Base-by-base conservation (phyloP, 805 yeast species). In the Hanseniaspora thailandica region DNA sequence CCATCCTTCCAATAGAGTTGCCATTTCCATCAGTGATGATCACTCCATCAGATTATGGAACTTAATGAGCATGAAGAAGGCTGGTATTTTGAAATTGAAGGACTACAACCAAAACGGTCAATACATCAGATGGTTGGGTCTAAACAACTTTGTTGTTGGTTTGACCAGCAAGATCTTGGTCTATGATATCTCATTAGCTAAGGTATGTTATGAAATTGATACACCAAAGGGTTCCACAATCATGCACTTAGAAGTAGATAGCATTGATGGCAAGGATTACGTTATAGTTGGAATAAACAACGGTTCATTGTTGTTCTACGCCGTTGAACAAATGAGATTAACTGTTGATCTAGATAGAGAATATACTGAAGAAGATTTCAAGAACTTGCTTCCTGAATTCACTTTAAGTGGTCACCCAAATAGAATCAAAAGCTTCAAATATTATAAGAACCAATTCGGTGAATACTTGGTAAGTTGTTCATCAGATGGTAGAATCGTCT, bases 1-100 rank as follows among this genome's bases (percentile, higher is more conserved):
- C 36, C 98, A 93, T 66, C 94, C 95, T 17, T 74, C 87, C 3
- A 96, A 95, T 13, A 77, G 86, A 68, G 80, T 93, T 55, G 97
- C 97, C 5, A 77, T 93, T 26, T 83, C 94, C 56, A 95, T 88
- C 4, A 86, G 94, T 55, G 81, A 77, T 28, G 98, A 93, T 66
- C 77, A 78, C 57, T 84, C 95, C 6, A 75, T 93, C 35, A 74
- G 90, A 62, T 73, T 93, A 55, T 93, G 98, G 98, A 93, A 93
- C 64, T 72, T 93, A 59, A 90, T 93, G 97, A 90, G 97, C 1
- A 93, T 87, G 13, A 85, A 86, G 65, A 89, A 88, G 67, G 97
- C 97, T 19, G 89, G 95, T 1, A 73, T 77, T 10, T 70, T 89
- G 67, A 88, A 84, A 62, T 69, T 85, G 56, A 82, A 76, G 63